A percentile compares a stretch with the other conserved stretches of the same genome.
Conservation (phyloP, 2,329 filamentous ascomycete species). For the Thelonectria blattea region DNA sequence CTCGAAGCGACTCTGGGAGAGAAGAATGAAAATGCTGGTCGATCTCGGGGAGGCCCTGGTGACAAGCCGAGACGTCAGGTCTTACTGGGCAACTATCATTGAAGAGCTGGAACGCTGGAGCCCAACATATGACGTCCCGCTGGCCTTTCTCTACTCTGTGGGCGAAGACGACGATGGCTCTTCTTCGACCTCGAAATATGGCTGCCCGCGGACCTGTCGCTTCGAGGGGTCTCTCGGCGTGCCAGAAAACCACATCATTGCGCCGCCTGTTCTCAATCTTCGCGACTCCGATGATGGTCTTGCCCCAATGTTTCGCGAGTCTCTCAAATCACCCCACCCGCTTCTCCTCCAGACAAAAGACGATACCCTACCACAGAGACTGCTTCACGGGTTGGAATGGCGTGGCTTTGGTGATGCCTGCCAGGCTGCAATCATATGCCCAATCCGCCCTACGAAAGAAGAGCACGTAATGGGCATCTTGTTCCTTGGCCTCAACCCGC, state of each 20-base stretch:
- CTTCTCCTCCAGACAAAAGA: slow-evolving; percentile 51
- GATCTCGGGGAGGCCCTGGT: slow-evolving; percentile 54
- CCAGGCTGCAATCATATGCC: slow-evolving; percentile 69
- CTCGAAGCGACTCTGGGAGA: slow-evolving; percentile 53
- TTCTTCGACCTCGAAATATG: slow-evolving; percentile 37
- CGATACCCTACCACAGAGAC: slow-evolving; percentile 60
- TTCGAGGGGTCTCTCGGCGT: slow-evolving; percentile 55
- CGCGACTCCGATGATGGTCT: slow-evolving; percentile 46
- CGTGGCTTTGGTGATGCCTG: slow-evolving; percentile 71
- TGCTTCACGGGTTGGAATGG: slow-evolving; percentile 66
- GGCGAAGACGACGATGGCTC: slow-evolving; percentile 45
- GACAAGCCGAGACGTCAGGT: slow-evolving; percentile 51
- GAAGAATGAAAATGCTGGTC: slow-evolving; percentile 56
- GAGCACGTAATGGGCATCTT: slow-evolving; percentile 72
- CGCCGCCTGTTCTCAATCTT: slow-evolving; percentile 46
- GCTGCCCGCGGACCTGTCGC: slow-evolving; percentile 45
- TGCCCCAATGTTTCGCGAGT: slow-evolving; percentile 47
- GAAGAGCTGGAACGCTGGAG: slow-evolving; percentile 51
- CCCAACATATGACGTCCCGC: slow-evolving; percentile 55
- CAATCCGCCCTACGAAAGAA: slow-evolving; percentile 70
- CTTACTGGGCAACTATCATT: slow-evolving; percentile 55
- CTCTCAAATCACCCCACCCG: slow-evolving; percentile 46
- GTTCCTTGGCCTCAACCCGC: slow-evolving; percentile 72
- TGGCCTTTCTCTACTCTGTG: slow-evolving; percentile 59
- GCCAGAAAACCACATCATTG: slow-evolving; percentile 50